These are phyloP conservation scores for Magnusiomyces fungicola DNA, from an alignment of 1,139 yeast species.

Conservation along the genomic window DNA sequence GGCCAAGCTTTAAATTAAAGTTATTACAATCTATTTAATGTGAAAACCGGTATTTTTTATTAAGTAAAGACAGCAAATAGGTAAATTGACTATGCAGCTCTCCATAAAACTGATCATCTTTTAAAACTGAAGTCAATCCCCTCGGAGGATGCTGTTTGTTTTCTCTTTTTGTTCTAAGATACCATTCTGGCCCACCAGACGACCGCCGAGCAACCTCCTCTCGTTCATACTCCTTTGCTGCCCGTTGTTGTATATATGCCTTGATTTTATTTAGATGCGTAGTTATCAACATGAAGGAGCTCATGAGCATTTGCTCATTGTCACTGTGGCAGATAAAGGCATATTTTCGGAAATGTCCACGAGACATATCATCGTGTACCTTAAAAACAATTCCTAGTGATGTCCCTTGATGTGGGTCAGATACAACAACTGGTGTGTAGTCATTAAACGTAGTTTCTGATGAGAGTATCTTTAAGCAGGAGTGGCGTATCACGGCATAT, in stretches of 20 bases:
- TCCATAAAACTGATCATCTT: slow-evolving; percentile 52
- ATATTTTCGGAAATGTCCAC: slow-evolving; percentile 74
- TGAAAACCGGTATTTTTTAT: slow-evolving; percentile 6
- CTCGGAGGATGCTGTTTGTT: slow-evolving; percentile 42
- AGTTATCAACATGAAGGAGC: slow-evolving; percentile 52
- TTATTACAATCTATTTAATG: neutral
- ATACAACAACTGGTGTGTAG: slow-evolving; percentile 60
- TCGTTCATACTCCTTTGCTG: slow-evolving; percentile 15
- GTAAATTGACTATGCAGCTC: slow-evolving; percentile 48
- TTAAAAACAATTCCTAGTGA: slow-evolving; percentile 62
- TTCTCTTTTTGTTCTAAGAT: slow-evolving; percentile 42
- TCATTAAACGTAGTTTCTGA: slow-evolving; percentile 67
- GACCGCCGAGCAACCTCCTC: neutral
- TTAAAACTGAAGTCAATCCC: slow-evolving; percentile 51
- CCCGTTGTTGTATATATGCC: slow-evolving; percentile 42
- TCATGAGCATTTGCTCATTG: slow-evolving; percentile 44
- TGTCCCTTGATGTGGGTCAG: slow-evolving; percentile 61
- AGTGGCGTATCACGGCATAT: slow-evolving; percentile 49
- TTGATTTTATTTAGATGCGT: slow-evolving; percentile 48
- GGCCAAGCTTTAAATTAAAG: slow-evolving; percentile 38
- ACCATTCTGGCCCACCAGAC: slow-evolving; percentile 39
- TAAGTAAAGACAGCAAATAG: slow-evolving; percentile 34
- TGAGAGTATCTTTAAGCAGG: slow-evolving; percentile 43
- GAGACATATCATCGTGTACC: slow-evolving; percentile 58
- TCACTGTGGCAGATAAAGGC: slow-evolving; percentile 58